Evolutionary conservation across 805 yeast species (phyloP).

Genomic region (Pichia paraexigua): DNA sequence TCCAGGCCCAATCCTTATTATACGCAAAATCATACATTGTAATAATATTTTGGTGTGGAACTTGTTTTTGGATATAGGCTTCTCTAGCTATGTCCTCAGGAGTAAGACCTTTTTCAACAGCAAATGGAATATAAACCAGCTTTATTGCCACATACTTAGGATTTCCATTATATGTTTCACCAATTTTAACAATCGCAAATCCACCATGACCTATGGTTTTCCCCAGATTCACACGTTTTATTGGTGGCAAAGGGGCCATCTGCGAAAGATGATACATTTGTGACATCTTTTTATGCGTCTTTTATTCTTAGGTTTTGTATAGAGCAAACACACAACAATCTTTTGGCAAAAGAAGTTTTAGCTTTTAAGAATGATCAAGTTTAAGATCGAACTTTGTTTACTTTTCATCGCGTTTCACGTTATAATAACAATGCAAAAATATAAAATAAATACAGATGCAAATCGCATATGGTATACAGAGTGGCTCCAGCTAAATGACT

Average conservation of each 20-base stretch:
- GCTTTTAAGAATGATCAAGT: not conserved
- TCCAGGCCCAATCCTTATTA: conserved; percentile 51
- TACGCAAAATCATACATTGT: conserved; percentile 46
- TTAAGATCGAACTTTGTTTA: not conserved
- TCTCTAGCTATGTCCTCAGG: conserved; percentile 40
- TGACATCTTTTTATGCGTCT: conserved; percentile 3
- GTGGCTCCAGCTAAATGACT: not conserved
- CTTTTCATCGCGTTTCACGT: conserved; percentile 2
- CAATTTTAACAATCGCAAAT: conserved; percentile 55
- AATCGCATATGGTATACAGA: not conserved
- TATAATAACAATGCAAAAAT: not conserved
- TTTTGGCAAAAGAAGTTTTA: not conserved
- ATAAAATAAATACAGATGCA: too few species aligned
- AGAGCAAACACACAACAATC: not conserved
- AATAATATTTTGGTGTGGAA: conserved; percentile 54
- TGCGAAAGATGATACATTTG: conserved; percentile 36
- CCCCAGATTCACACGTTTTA: conserved; percentile 39
- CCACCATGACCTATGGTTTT: conserved; percentile 60
- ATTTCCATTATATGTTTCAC: conserved; percentile 22
- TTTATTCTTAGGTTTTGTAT: not conserved
- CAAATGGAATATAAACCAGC: conserved; percentile 37
- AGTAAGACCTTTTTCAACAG: conserved; percentile 26
- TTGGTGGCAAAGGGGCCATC: conserved; percentile 39
- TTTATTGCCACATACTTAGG: conserved; percentile 42
- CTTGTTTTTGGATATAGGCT: conserved; percentile 48